Percentiles rank a stretch among this genome's conserved stretches.
These are phyloP conservation scores for Metarhizium robertsii DNA, from an alignment of 2,329 filamentous ascomycete genomes.

Conservation along the genomic window DNA sequence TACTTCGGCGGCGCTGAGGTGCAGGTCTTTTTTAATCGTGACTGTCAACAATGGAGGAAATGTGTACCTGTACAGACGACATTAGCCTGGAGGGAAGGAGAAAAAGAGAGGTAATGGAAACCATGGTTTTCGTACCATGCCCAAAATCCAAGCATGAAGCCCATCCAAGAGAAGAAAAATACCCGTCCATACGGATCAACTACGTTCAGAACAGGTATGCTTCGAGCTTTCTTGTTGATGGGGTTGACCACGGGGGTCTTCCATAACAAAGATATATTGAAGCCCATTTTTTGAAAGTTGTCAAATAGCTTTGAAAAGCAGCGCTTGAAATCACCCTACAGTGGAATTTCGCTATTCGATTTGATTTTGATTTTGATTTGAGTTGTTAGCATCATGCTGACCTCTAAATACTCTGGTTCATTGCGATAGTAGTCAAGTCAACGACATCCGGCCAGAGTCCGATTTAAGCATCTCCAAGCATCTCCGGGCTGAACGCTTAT, in stretches of 20 bases:
- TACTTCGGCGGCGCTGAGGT: conserved; percentile 60
- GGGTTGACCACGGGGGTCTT: too few relatives aligned
- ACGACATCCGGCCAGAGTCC: background rate
- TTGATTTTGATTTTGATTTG: too few relatives aligned
- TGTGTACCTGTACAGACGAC: conserved; percentile 50
- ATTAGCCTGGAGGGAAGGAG: background rate
- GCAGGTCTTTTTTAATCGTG: conserved; percentile 71
- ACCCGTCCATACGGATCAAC: conserved; percentile 74
- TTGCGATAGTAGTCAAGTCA: background rate
- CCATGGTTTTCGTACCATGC: conserved; percentile 48
- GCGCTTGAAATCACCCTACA: too few relatives aligned
- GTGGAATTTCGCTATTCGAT: too few relatives aligned
- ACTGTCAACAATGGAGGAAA: conserved; percentile 73
- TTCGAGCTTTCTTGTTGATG: conserved; percentile 72
- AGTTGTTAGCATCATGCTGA: background rate
- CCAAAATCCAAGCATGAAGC: conserved; percentile 81
- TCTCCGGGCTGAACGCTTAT: background rate
- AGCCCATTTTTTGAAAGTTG: too few relatives aligned
- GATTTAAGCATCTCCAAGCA: conserved; percentile 7
- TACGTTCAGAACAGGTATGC: conserved; percentile 70
- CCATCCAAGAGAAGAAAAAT: conserved; percentile 83
- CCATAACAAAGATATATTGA: too few relatives aligned
- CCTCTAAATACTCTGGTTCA: background rate
- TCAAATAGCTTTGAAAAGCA: too few relatives aligned
- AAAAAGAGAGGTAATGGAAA: background rate